These are phyloP conservation scores for Heracleum sosnowskyi DNA, from an alignment of 129 eudicot species.

Conservation along the genomic window DNA sequence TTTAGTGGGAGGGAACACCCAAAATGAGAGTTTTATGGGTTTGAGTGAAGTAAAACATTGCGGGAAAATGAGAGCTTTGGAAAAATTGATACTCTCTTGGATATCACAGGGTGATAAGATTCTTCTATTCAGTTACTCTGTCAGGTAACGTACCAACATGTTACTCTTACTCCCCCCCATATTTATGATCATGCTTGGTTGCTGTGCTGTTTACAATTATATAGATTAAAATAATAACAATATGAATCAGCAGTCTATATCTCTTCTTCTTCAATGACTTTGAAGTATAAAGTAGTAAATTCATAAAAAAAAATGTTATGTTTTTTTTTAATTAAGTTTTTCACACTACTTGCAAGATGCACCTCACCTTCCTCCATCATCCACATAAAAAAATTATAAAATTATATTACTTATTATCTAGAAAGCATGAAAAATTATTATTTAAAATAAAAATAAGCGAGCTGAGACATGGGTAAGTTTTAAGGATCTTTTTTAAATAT, in stretches of 20 bases:
- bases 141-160: conserved; percentile 43
- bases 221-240: neutral
- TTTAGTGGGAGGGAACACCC: conserved; percentile 67
- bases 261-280: neutral
- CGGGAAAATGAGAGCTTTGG: conserved; percentile 91
- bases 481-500: neutral
- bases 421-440: neutral
- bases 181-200: neutral
- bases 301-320: neutral
- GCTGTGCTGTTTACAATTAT: neutral
- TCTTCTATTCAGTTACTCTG: conserved; percentile 94
- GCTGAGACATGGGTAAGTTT: neutral
- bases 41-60: conserved; percentile 81
- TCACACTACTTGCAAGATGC: neutral
- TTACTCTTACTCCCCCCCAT: neutral
- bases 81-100: conserved; percentile 78
- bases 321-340: no score
- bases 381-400: neutral
- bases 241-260: neutral
- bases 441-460: neutral
- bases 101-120: conserved; percentile 67
- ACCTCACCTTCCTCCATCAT: neutral
- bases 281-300: neutral
- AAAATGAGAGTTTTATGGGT: conserved; percentile 77
- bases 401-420: neutral